Percentiles rank a stretch among this genome's conserved stretches.
Evolutionary conservation across 2,329 filamentous ascomycete species (phyloP).

Genomic region (Acarospora socialis): DNA sequence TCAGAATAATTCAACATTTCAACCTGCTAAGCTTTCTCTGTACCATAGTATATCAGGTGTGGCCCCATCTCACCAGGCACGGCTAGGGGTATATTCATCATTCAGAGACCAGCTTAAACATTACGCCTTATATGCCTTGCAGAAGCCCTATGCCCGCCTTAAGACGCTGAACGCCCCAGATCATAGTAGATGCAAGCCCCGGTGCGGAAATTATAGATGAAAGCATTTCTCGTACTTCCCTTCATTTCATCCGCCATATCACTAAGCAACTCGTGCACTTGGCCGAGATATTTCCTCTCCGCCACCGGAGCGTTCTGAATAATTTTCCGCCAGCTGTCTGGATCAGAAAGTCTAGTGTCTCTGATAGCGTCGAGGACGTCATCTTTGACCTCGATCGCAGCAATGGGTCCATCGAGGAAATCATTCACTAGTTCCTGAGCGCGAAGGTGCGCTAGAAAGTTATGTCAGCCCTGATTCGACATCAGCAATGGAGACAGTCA

Average conservation of each 20-base stretch:
- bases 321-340: constrained; percentile 68
- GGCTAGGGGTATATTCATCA: too few species aligned
- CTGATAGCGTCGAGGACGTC: constrained; percentile 64
- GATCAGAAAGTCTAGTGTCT: constrained; percentile 59
- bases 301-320: constrained; percentile 64
- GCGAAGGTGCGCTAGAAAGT: constrained; percentile 32
- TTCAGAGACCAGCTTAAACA: too few species aligned
- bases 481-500: constrained; percentile 12
- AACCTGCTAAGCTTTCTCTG: constrained; percentile 21
- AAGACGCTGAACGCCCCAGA: constrained; percentile 31
- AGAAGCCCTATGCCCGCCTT: too few species aligned
- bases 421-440: constrained; percentile 51
- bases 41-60: constrained; percentile 19
- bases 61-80: constrained; percentile 4
- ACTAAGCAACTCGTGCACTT: constrained; percentile 63
- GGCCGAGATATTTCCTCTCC: constrained; percentile 68
- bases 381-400: constrained; percentile 79
- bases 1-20: too few species aligned
- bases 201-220: constrained; percentile 84
- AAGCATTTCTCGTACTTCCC: constrained; percentile 52
- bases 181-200: constrained; percentile 79
- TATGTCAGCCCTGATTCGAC: constrained; percentile 11
- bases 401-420: constrained; percentile 64
- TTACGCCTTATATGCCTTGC: too few species aligned
- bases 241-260: constrained; percentile 47